Conservation (phyloP, 208 protist genomes). For the Trypanosoma melophagium region DNA sequence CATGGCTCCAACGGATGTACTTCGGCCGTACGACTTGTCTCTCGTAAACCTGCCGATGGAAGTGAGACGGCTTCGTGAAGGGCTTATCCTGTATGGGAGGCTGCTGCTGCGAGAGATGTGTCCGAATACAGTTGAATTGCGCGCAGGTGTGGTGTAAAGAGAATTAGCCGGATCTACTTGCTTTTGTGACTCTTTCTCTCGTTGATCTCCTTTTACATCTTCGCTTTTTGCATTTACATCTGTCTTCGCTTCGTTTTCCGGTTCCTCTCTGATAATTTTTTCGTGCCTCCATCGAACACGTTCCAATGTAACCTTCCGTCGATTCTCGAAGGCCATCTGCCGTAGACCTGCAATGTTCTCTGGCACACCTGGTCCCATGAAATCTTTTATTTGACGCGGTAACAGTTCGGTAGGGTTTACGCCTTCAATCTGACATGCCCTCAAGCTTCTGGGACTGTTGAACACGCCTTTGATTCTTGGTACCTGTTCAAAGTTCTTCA, state of each 20-base stretch:
- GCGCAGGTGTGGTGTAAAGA: background rate
- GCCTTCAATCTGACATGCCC: conserved; percentile 51
- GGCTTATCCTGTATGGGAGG: conserved; percentile 14
- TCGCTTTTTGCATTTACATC: background rate
- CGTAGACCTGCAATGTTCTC: conserved; percentile 52
- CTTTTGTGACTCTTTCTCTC: background rate
- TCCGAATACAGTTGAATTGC: background rate
- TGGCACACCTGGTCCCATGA: conserved; percentile 42
- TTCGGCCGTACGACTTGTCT: conserved; percentile 29
- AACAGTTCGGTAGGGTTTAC: conserved; percentile 58
- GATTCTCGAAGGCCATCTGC: conserved; percentile 67
- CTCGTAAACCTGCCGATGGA: conserved; percentile 7
- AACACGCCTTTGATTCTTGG: conserved; percentile 46
- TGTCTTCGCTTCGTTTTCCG: background rate
- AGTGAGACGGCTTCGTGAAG: conserved; percentile 13
- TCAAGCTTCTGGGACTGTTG: conserved; percentile 71
- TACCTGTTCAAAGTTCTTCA: conserved; percentile 47
- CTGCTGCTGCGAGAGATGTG: conserved; percentile 25
- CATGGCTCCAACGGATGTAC: conserved; percentile 27
- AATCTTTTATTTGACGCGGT: conserved; percentile 42
- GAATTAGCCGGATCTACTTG: background rate
- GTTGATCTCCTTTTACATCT: background rate
- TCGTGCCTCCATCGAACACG: conserved; percentile 36
- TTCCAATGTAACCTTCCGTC: conserved; percentile 53
- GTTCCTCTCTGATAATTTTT: conserved; percentile 1